Conservation (phyloP, 352 stramenopile species). For the Phytopythium boreale region DNA sequence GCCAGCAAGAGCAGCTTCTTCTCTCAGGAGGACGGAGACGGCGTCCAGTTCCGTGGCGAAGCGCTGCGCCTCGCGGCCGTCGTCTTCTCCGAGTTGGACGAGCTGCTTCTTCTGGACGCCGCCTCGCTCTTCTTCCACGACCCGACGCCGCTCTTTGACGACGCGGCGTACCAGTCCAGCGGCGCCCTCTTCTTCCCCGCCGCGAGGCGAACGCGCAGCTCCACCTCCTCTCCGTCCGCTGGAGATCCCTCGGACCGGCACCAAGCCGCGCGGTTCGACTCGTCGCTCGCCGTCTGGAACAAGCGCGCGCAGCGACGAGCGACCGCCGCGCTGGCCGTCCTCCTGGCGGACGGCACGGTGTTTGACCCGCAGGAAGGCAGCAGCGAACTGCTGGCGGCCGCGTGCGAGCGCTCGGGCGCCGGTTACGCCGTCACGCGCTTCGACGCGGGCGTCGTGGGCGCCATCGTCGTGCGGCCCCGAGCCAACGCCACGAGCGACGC, state of each 20-base stretch:
- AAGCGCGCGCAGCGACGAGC: conserved; percentile 45
- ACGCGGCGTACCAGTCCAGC: conserved; percentile 20
- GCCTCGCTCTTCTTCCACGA: conserved; percentile 39
- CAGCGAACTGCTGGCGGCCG: conserved; percentile 58
- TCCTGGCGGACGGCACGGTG: conserved; percentile 27
- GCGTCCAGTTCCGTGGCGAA: conserved; percentile 24
- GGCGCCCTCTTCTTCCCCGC: conserved; percentile 46
- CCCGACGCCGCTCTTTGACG: conserved; percentile 34
- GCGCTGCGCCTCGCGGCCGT: conserved; percentile 9
- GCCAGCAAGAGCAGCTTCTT: not conserved
- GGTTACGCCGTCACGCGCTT: not conserved
- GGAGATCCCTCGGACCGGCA: conserved; percentile 35
- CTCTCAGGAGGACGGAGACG: conserved; percentile 18
- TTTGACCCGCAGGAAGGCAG: conserved; percentile 28
- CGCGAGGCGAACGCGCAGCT: not conserved
- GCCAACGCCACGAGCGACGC: not conserved
- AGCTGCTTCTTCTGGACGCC: conserved; percentile 52
- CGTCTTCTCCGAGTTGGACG: conserved; percentile 43
- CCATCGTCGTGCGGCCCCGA: not conserved
- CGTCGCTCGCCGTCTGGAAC: conserved; percentile 56
- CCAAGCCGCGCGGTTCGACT: conserved; percentile 55
- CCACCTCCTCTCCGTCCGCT: conserved; percentile 22
- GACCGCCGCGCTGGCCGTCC: conserved; percentile 42
- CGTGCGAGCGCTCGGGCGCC: conserved; percentile 22
- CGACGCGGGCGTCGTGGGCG: not conserved